Percentiles rank a stretch among this genome's conserved stretches.
These are phyloP conservation scores for Pichia occidentalis DNA, from an alignment of 805 yeast genomes.

Conservation along the genomic window DNA sequence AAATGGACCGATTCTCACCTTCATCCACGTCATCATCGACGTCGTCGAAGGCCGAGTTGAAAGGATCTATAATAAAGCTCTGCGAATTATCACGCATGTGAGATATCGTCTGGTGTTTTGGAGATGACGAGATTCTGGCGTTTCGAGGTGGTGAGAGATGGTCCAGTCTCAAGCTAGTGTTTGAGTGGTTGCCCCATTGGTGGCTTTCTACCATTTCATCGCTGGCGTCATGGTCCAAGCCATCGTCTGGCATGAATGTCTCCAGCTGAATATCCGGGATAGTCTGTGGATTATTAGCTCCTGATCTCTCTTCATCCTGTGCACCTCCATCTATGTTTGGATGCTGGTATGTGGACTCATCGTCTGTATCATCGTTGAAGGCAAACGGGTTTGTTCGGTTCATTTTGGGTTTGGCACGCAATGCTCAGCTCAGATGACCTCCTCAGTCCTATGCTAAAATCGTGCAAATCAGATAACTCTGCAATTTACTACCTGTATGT, in stretches of 20 bases:
- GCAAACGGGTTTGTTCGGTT: conserved; percentile 7
- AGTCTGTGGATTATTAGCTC: too few relatives aligned
- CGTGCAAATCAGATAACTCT: too few relatives aligned
- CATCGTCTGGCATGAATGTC: too few relatives aligned
- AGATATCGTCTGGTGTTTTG: conserved; percentile 1
- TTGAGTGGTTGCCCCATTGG: not conserved
- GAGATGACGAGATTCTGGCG: conserved; percentile 6
- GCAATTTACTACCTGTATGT: too few relatives aligned
- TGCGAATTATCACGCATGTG: conserved; percentile 8
- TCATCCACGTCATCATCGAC: conserved; percentile 1
- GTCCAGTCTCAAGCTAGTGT: not conserved
- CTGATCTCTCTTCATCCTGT: too few relatives aligned
- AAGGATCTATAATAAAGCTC: conserved; percentile 2
- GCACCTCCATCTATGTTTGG: too few relatives aligned
- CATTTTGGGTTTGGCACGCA: too few relatives aligned
- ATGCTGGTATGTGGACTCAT: not conserved
- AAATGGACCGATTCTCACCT: not conserved
- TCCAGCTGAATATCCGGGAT: too few relatives aligned
- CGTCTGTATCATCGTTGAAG: conserved; percentile 12
- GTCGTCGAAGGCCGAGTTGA: conserved; percentile 3
- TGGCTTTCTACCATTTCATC: too few relatives aligned
- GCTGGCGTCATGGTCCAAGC: too few relatives aligned
- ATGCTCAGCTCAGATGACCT: too few relatives aligned
- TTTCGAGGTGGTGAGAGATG: conserved; percentile 6
- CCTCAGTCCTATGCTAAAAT: too few relatives aligned